Percentiles rank a stretch among this genome's conserved stretches.
phyloP scores from a whole-genome alignment of 1,139 yeast genomes.

The Yarrowia galli region DNA sequence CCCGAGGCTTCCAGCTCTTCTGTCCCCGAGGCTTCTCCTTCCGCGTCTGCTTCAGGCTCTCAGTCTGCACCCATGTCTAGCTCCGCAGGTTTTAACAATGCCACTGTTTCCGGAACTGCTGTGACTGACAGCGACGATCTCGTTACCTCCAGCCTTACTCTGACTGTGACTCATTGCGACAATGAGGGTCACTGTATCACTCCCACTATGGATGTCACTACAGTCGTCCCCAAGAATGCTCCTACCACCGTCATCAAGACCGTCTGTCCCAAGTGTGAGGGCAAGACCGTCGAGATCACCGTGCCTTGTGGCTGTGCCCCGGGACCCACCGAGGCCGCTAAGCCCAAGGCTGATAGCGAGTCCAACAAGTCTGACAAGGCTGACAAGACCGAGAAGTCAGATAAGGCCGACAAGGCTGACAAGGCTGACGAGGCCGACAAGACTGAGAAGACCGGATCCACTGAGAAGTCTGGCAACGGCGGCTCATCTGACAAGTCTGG shows the following conservation, averaged over 20 bases:
- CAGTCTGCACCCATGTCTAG: neutral
- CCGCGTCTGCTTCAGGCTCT: too few species aligned
- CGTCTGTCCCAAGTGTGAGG: constrained; percentile 7
- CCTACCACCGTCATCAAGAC: constrained; percentile 15
- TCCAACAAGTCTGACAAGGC: neutral
- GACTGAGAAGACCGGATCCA: neutral
- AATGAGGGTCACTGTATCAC: constrained; percentile 1
- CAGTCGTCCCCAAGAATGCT: constrained; percentile 12
- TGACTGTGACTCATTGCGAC: constrained; percentile 10
- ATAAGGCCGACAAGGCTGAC: neutral
- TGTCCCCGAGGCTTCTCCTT: too few species aligned
- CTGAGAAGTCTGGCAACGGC: neutral
- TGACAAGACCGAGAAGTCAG: neutral
- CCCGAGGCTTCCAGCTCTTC: too few species aligned
- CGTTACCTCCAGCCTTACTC: constrained; percentile 6
- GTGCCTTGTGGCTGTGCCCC: neutral
- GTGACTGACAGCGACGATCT: neutral
- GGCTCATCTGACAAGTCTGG: neutral
- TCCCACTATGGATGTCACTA: neutral
- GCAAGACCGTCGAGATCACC: constrained; percentile 3
- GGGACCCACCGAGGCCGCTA: neutral
- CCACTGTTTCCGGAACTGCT: neutral
- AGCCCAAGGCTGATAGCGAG: neutral
- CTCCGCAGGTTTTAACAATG: neutral
- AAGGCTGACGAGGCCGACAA: neutral